Evolutionary conservation across 2,329 filamentous ascomycete species (phyloP).

Genomic region (Mariannaea elegans): DNA sequence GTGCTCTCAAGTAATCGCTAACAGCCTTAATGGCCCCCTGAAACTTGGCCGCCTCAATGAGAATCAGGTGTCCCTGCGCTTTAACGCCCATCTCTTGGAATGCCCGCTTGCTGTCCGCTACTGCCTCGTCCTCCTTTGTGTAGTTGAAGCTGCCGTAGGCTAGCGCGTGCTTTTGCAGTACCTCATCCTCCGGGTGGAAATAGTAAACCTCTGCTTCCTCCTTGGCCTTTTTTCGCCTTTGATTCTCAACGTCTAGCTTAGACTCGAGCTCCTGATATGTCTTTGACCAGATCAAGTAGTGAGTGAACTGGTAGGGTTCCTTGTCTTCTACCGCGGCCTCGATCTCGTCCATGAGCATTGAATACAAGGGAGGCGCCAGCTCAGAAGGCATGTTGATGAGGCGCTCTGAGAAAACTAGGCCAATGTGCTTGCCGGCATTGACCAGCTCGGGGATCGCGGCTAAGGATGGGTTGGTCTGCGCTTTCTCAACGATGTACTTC

Average conservation of each 20-base stretch:
- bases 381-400: conserved; percentile 97
- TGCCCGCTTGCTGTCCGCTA: conserved; percentile 89
- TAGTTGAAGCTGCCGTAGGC: conserved; percentile 79
- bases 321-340: conserved; percentile 87
- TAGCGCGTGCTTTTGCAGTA: conserved; percentile 78
- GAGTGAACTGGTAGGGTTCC: conserved; percentile 91
- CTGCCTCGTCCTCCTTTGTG: conserved; percentile 80
- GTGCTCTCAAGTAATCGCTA: conserved; percentile 73
- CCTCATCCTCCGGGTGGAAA: conserved; percentile 96
- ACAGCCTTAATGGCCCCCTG: conserved; percentile 79
- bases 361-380: conserved; percentile 92
- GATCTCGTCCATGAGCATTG: conserved; percentile 92
- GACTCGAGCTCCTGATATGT: conserved; percentile 92
- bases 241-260: conserved; percentile 71
- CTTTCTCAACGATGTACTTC: conserved; percentile 73
- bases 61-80: conserved; percentile 82
- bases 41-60: conserved; percentile 85
- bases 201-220: conserved; percentile 75
- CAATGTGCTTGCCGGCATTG: conserved; percentile 67
- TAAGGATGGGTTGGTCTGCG: conserved; percentile 62
- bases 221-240: conserved; percentile 72
- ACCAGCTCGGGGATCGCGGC: conserved; percentile 67
- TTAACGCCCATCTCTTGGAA: conserved; percentile 94
- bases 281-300: conserved; percentile 92
- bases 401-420: conserved; percentile 88